Conservation (phyloP, 1,284 basidiomycete species). For the Fomitopsis schrenkii region DNA sequence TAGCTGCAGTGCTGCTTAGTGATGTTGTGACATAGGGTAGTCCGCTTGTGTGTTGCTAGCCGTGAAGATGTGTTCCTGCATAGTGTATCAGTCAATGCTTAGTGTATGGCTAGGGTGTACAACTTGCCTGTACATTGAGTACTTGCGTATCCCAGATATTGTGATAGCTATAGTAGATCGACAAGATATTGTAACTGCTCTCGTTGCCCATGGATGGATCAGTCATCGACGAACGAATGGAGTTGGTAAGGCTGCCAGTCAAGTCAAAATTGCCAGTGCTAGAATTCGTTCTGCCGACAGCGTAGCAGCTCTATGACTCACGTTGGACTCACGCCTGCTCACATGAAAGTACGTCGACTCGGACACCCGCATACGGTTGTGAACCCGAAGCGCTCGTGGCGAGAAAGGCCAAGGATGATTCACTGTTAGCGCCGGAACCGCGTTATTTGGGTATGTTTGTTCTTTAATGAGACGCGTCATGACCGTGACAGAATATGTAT, state of each 20-base stretch:
- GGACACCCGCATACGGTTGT: no score
- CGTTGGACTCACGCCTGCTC: no score
- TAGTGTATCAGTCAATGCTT: slow-evolving; percentile 3
- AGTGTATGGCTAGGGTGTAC: slow-evolving; percentile 2
- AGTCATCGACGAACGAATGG: no score
- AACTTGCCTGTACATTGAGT: slow-evolving; percentile 1
- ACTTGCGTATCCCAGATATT: neutral
- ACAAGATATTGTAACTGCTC: neutral
- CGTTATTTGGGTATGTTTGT: slow-evolving; percentile 14
- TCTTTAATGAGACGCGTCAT: slow-evolving; percentile 18
- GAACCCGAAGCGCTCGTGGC: no score
- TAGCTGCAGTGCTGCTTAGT: neutral
- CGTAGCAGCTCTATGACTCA: no score
- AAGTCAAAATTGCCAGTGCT: no score
- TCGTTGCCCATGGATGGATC: neutral
- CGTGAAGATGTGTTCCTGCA: neutral
- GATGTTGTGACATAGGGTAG: neutral
- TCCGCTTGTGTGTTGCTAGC: neutral
- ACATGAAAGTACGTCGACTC: no score
- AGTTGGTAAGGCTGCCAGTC: no score
- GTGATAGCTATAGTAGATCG: slow-evolving; percentile 1
- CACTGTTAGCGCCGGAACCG: neutral
- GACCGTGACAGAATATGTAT: slow-evolving; percentile 5
- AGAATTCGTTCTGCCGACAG: no score
- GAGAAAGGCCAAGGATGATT: no score